These are phyloP conservation scores for Linnemannia exigua DNA, from an alignment of 192 early-diverging fungal genomes.

Conservation along the genomic window DNA sequence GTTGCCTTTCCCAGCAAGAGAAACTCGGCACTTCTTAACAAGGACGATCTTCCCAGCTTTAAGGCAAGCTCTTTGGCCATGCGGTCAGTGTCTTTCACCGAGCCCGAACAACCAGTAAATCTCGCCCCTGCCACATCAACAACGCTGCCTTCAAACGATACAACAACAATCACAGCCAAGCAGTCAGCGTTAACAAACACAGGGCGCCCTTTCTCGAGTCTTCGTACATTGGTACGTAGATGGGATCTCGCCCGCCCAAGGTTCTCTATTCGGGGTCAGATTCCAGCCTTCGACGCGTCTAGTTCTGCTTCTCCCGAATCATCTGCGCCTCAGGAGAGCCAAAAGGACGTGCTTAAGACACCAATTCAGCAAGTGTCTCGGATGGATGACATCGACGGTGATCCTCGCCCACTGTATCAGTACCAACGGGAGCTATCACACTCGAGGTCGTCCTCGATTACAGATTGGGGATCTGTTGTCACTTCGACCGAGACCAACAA, in stretches of 20 bases:
- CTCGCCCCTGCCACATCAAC: not conserved
- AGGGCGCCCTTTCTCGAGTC: conserved; percentile 27
- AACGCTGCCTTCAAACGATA: not conserved
- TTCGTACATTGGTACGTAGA: conserved; percentile 34
- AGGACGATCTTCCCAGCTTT: conserved; percentile 41
- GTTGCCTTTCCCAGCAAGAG: conserved; percentile 6
- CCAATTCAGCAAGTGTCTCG: not conserved
- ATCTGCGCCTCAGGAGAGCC: not conserved
- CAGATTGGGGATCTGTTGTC: conserved; percentile 23
- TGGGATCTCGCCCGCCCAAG: conserved; percentile 22
- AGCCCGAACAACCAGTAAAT: not conserved
- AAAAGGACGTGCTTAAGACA: not conserved
- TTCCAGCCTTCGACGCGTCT: conserved; percentile 28
- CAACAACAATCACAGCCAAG: not conserved
- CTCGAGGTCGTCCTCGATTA: conserved; percentile 36
- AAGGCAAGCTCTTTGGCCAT: conserved; percentile 33
- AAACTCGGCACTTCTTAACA: conserved; percentile 17
- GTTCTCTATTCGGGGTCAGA: conserved; percentile 18
- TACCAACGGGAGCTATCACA: not conserved
- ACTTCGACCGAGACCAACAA: conserved; percentile 24
- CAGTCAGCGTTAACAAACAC: not conserved
- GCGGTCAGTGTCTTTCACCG: conserved; percentile 38
- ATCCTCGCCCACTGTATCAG: not conserved
- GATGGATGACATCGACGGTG: not conserved
- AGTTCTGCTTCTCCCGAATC: not conserved